Percentiles rank a stretch among this genome's conserved stretches.
These are phyloP conservation scores for Pichia kudriavzevii DNA, from an alignment of 1,139 yeast genomes.

Conservation along the genomic window DNA sequence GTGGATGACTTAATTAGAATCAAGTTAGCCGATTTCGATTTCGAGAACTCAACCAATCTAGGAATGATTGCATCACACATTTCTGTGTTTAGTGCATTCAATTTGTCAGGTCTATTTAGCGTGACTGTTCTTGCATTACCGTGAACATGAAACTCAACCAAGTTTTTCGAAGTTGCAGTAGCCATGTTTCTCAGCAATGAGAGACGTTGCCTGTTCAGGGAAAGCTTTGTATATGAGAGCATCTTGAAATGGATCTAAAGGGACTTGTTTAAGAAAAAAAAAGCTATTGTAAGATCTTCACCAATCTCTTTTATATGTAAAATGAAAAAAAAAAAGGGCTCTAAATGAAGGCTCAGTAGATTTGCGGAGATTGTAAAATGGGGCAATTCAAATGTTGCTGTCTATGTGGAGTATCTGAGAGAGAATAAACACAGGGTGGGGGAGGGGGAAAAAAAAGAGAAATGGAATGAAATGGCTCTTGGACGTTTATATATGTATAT, in stretches of 20 bases:
- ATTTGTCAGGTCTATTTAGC: conserved; percentile 72
- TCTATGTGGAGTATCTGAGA: no score
- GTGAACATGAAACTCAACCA: conserved; percentile 56
- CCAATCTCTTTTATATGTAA: no score
- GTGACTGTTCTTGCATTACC: conserved; percentile 69
- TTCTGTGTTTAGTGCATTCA: conserved; percentile 74
- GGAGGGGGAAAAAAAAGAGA: neutral
- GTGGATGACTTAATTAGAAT: conserved; percentile 66
- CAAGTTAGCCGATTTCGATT: conserved; percentile 56
- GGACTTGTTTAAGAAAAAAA: no score
- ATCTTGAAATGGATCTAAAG: no score
- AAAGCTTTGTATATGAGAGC: conserved; percentile 7
- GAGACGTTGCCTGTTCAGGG: conserved; percentile 1
- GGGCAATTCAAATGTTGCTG: no score
- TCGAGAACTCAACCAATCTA: conserved; percentile 67
- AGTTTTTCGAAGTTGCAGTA: conserved; percentile 15
- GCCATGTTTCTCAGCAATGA: conserved; percentile 19
- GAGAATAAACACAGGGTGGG: conserved; percentile 4
- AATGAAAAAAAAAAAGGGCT: no score
- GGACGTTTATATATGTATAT: no score
- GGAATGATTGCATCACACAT: conserved; percentile 76
- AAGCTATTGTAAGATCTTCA: no score
- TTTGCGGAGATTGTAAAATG: no score
- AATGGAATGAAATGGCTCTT: no score
- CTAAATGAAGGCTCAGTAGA: no score